Percentiles rank a stretch among this genome's conserved stretches.
Evolutionary conservation across 2,329 filamentous ascomycete genomes (phyloP).

Genomic region (Mycocentrospora acerina): DNA sequence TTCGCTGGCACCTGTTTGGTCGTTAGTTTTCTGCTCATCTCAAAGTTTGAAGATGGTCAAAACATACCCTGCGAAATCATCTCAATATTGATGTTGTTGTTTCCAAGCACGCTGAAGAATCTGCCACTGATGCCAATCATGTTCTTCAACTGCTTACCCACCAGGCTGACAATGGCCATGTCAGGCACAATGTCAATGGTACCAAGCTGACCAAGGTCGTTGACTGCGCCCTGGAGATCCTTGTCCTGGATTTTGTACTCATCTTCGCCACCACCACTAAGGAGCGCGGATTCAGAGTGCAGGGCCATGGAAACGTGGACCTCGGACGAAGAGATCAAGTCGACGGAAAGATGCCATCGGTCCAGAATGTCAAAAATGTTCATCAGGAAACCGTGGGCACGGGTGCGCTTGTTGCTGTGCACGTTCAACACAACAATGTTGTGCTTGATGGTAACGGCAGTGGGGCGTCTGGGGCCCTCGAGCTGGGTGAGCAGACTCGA

Average conservation of each 20-base stretch:
- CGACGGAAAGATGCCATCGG: slow-evolving; percentile 82
- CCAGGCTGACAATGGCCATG: slow-evolving; percentile 94
- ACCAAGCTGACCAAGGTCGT: slow-evolving; percentile 76
- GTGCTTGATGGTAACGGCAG: slow-evolving; percentile 91
- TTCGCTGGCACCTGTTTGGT: slow-evolving; percentile 77
- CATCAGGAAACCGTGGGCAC: slow-evolving; percentile 94
- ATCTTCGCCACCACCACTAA: slow-evolving; percentile 49
- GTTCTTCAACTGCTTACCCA: slow-evolving; percentile 95
- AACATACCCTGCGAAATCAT: slow-evolving; percentile 95
- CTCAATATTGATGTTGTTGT: slow-evolving; percentile 94
- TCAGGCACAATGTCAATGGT: slow-evolving; percentile 86
- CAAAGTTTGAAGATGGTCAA: not conserved
- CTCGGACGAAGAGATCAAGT: slow-evolving; percentile 94
- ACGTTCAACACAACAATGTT: slow-evolving; percentile 97
- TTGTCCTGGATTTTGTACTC: slow-evolving; percentile 51
- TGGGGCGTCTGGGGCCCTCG: slow-evolving; percentile 53
- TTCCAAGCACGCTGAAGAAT: slow-evolving; percentile 93
- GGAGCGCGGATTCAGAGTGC: slow-evolving; percentile 69
- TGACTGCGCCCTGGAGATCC: slow-evolving; percentile 55
- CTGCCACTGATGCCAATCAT: slow-evolving; percentile 88
- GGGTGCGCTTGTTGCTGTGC: slow-evolving; percentile 93
- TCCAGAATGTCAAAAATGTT: slow-evolving; percentile 91
- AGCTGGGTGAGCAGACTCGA: slow-evolving; percentile 48
- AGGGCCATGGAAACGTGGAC: slow-evolving; percentile 98
- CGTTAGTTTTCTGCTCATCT: no score